Percentiles rank a stretch among this genome's conserved stretches.
phyloP scores from a whole-genome alignment of 1,284 basidiomycete genomes.

The Tausonia pullulans region DNA sequence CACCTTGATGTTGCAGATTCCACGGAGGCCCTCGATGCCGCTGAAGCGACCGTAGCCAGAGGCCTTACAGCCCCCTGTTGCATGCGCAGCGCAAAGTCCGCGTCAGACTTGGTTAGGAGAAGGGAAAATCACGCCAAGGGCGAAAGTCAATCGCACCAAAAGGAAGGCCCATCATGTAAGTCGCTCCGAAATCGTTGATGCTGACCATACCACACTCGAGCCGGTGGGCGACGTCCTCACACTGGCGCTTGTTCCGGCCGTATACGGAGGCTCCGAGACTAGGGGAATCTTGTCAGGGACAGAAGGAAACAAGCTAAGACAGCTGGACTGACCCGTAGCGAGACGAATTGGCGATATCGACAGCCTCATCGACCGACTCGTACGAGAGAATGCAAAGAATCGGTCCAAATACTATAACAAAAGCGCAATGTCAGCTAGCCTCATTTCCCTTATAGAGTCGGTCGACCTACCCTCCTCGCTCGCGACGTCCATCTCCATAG shows the following conservation, averaged over 20 bases:
- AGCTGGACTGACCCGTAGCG: constrained; percentile 48
- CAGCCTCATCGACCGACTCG: constrained; percentile 64
- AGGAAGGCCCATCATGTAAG: constrained; percentile 45
- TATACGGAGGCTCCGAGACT: constrained; percentile 88
- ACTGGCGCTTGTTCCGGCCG: constrained; percentile 63
- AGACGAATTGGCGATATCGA: constrained; percentile 74
- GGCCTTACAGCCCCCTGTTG: constrained; percentile 63
- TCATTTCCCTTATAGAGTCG: constrained; percentile 2
- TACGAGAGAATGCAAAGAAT: constrained; percentile 75
- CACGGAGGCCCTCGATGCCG: constrained; percentile 81
- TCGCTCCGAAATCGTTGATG: constrained; percentile 82
- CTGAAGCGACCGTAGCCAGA: constrained; percentile 82
- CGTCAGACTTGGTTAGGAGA: constrained; percentile 82
- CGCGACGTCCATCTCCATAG: constrained; percentile 61
- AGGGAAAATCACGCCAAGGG: constrained; percentile 57
- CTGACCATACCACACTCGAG: constrained; percentile 94
- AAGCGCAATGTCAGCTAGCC: constrained; percentile 16
- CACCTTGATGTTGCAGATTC: constrained; percentile 68
- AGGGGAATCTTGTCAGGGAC: background rate
- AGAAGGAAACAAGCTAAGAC: background rate
- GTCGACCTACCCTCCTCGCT: constrained; percentile 55
- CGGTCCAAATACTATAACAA: constrained; percentile 65
- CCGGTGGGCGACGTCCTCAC: constrained; percentile 60
- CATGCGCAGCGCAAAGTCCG: constrained; percentile 58
- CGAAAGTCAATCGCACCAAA: constrained; percentile 4